Evolutionary conservation across 768 basidiomycete genomes (phyloP), one percentile per base, ranked within the genome.

Genomic region (Calvatia gigantea): DNA sequence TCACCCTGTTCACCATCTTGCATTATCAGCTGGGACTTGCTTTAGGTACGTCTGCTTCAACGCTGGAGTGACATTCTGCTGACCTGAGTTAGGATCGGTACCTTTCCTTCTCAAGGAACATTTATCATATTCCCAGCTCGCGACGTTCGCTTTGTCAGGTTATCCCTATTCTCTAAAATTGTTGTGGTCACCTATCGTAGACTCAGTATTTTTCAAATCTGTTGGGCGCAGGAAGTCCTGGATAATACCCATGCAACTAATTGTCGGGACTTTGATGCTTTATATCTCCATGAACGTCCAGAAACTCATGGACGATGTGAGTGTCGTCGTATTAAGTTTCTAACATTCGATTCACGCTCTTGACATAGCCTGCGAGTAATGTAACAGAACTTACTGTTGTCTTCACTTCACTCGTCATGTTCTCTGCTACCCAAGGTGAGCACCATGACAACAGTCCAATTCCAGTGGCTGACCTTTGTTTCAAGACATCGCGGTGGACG

Each of bases 111-210:
- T 98, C 51, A 89, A 91, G 72, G 87, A 97, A 65, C 90, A 96
- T 71, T 71, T 99, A 58, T 97, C 96, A 29, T 99, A 99, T 75
- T 96, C 94, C 32, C 94, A 98, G 73, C 82, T 99, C 55, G 96
- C 89, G 59, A 84, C 94, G 7, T 98, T 99, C 73, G 89, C 94
- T 38, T 77, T 99, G 25, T 87, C 92, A 45, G 89, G 86, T 64
- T 96, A 95, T 71, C 94, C 94, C 4, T 99, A 98, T 75, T 97
- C 94, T 19, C 83, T 99, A 64, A 99, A 99, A 73, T 71, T 99
- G 58, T 70, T 98, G 60, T 98, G 96, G 95, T 96, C 94, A 6
- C 97, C 97, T 49, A 88, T 99, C 58, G 93, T 99, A 52, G 97
- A 99, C 66, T 91, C 96, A 1, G 75, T 89, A 60, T 99, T 89